phyloP scores from a whole-genome alignment of 202 grass and related monocot species.

The Elaeis oleifera region DNA sequence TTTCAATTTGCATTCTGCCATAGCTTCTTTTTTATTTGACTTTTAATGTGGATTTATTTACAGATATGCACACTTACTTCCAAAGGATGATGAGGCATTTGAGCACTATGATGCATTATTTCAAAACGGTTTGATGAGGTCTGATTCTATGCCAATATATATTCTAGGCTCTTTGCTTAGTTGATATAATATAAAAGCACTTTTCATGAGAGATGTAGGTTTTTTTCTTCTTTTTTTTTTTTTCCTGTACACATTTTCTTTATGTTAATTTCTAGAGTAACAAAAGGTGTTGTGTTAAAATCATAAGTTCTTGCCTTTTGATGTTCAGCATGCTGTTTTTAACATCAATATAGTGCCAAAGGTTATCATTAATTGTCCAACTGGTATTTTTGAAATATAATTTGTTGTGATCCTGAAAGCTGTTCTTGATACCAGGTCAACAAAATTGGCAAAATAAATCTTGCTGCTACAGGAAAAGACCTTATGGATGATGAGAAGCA shows the following conservation, averaged over 20 bases:
- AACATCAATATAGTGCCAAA: not conserved
- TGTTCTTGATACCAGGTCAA: constrained; percentile 41
- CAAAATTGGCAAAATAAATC: constrained; percentile 99
- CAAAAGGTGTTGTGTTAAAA: no score
- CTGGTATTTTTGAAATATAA: no score
- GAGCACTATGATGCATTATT: constrained; percentile 69
- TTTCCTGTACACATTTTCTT: no score
- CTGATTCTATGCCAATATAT: constrained; percentile 4
- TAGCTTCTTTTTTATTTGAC: not conserved
- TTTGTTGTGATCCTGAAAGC: no score
- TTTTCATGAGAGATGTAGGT: no score
- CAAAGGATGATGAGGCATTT: constrained; percentile 92
- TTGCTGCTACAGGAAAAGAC: constrained; percentile 97
- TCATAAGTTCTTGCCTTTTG: not conserved
- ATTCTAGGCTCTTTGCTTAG: constrained; percentile 8
- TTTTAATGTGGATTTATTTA: constrained; percentile 8
- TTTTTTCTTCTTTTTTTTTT: no score
- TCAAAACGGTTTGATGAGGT: constrained; percentile 84
- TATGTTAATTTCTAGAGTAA: no score
- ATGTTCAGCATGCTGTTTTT: constrained; percentile 16
- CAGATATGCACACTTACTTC: constrained; percentile 92
- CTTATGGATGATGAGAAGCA: constrained; percentile 99
- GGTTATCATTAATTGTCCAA: no score
- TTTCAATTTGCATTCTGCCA: not conserved
- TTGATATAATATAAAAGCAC: no score